Conservation (phyloP, 495 filamentous ascomycete genomes). For the Terfezia claveryi region DNA sequence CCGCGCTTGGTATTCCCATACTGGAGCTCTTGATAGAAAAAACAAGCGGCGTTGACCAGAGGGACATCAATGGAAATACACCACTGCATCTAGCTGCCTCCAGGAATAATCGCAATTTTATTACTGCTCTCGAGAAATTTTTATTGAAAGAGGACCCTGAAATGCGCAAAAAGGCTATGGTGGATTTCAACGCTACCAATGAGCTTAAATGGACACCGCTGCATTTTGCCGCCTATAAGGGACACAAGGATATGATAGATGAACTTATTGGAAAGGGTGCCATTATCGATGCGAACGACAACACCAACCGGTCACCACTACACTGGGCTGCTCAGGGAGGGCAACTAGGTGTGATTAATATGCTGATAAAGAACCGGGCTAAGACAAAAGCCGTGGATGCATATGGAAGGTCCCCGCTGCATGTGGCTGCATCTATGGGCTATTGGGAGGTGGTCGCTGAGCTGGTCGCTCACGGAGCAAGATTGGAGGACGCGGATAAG, state of each 20-base stretch:
- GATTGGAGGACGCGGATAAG: no score
- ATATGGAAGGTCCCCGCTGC: background rate
- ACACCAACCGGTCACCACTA: background rate
- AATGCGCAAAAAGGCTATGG: background rate
- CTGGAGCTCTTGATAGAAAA: no score
- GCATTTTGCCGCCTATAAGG: background rate
- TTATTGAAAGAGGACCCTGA: no score
- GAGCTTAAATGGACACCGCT: background rate
- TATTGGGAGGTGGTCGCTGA: background rate
- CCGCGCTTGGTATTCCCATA: no score
- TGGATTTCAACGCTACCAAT: background rate
- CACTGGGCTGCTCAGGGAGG: background rate
- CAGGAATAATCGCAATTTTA: no score
- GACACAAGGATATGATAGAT: background rate
- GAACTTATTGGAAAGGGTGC: background rate
- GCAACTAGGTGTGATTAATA: background rate
- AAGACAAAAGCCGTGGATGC: background rate
- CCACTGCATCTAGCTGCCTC: background rate
- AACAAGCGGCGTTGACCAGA: background rate
- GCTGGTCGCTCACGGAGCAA: background rate
- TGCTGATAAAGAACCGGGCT: background rate
- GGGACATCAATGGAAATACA: background rate
- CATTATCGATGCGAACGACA: background rate
- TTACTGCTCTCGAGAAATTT: no score
- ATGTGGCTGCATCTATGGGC: background rate